These are phyloP conservation scores for Sporothrix protearum DNA, from an alignment of 2,329 filamentous ascomycete genomes.

Conservation along the genomic window DNA sequence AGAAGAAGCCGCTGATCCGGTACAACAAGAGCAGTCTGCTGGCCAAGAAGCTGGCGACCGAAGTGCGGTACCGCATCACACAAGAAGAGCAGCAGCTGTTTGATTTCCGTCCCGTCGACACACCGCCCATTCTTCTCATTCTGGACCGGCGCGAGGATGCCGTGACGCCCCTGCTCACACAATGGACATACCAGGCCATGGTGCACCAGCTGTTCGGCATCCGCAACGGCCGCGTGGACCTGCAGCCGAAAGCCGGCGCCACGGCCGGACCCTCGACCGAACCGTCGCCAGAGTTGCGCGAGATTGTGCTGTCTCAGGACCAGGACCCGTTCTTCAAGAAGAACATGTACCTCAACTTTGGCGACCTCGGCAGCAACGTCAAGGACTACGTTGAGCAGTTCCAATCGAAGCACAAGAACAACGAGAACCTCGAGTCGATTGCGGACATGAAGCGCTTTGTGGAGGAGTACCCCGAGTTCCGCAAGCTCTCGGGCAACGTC, in stretches of 20 bases:
- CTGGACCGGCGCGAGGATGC: slow-evolving; percentile 91
- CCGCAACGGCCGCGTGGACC: slow-evolving; percentile 86
- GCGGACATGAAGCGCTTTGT: slow-evolving; percentile 99
- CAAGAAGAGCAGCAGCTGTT: slow-evolving; percentile 96
- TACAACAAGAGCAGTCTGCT: slow-evolving; percentile 88
- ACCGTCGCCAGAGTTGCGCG: slow-evolving; percentile 79
- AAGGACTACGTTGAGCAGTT: slow-evolving; percentile 99
- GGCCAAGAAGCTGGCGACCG: slow-evolving; percentile 87
- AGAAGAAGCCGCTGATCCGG: slow-evolving; percentile 93
- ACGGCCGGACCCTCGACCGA: slow-evolving; percentile 44
- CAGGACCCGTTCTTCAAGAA: slow-evolving; percentile 99
- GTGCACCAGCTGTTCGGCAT: slow-evolving; percentile 95
- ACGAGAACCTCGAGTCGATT: slow-evolving; percentile 93
- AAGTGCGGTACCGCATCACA: slow-evolving; percentile 87
- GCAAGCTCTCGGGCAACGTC: slow-evolving; percentile 94
- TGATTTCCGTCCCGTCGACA: slow-evolving; percentile 92
- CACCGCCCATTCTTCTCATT: slow-evolving; percentile 85
- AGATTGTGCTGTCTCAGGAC: slow-evolving; percentile 92
- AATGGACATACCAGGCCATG: slow-evolving; percentile 99
- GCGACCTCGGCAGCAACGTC: slow-evolving; percentile 90
- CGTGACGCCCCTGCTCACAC: slow-evolving; percentile 86
- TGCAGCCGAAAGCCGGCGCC: slow-evolving; percentile 56
- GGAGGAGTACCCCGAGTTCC: slow-evolving; percentile 96
- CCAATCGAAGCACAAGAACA: slow-evolving; percentile 95
- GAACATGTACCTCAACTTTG: slow-evolving; percentile 98